Base-by-base conservation (phyloP, 2,329 filamentous ascomycete genomes). In the Apiospora arundinis region DNA sequence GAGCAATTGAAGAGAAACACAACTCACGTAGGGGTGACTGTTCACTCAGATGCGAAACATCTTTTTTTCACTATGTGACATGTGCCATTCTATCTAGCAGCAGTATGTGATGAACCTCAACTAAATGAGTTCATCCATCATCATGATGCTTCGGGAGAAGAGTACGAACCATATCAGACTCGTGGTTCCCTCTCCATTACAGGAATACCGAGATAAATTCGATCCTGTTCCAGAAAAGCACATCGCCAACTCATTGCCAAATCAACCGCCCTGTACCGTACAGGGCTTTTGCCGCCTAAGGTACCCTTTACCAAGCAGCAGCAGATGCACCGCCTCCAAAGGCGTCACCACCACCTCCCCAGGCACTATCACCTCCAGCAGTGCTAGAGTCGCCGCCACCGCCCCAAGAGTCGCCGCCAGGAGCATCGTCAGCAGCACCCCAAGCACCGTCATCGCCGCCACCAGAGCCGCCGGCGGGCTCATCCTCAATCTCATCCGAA, bases 401-500 rank as follows among this genome's bases (percentile, higher is more conserved):
- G 32, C 69, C 69, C 48, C 70, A 69, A 65, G 56, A 37, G 25
- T 45, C 44, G 28, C 42, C 63, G 9, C 46, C 56, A 52, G 23
- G 44, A 69, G 18, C 69, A 42, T 69, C 67, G 32, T 25, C 63
- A 40, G 71, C 74, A 63, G 28, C 75, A 37, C 48, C 71, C 32
- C 70, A 73, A 23, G 72, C 74, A 12, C 73, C 73, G 25, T 81
- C 81, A 23, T 80, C 77, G 68, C 71, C 77, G 21, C 48, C 74
- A 32, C 66, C 73, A n/a, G 60, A 72, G 7, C 71, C 75, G 44
- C 72, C 78, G 9, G 71, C 75, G 71, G 76, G 75, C 71, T 79
- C 76, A 0, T 80, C 81, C 66, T 89, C 87, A 12, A 46, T 32
- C 48, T 84, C 88, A 74, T 89, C 87, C 0, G 85, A 87, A 69